Evolutionary conservation across 306 rosid genomes (phyloP).

Genomic region (Carpinus viminea): DNA sequence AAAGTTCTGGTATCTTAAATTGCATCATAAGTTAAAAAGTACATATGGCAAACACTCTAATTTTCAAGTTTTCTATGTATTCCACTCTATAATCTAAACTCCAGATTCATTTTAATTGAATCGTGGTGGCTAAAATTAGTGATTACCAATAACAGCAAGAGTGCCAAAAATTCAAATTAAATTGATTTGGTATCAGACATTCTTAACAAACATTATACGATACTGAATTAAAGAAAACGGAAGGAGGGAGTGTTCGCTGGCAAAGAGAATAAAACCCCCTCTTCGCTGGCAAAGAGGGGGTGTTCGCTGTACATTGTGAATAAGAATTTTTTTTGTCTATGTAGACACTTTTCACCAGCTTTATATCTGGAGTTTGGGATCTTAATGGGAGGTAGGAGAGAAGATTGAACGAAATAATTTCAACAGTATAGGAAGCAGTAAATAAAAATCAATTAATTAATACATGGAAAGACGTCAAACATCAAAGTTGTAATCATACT

Average conservation of each 20-base stretch:
- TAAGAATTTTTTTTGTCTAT: background rate
- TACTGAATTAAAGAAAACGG: background rate
- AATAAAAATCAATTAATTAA: background rate
- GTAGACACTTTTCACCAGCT: background rate
- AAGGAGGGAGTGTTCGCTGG: fast-evolving
- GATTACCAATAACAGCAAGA: background rate
- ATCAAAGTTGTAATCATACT: background rate
- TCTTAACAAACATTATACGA: background rate
- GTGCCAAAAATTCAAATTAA: background rate
- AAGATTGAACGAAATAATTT: background rate
- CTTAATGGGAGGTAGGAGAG: background rate
- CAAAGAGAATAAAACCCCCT: background rate
- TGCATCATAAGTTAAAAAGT: background rate
- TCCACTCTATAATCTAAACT: background rate
- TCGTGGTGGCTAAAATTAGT: background rate
- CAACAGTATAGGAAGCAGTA: background rate
- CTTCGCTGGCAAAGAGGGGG: too few species aligned
- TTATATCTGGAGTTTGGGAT: background rate
- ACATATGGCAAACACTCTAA: background rate
- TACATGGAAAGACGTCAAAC: background rate
- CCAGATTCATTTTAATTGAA: background rate
- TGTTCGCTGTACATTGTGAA: too few species aligned
- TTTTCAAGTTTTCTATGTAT: background rate
- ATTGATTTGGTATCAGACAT: background rate
- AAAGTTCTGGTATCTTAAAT: background rate